Evolutionary conservation across 2,329 filamentous ascomycete genomes (phyloP), one percentile per base, ranked within the genome.

Genomic region (Ophiostoma sp.): DNA sequence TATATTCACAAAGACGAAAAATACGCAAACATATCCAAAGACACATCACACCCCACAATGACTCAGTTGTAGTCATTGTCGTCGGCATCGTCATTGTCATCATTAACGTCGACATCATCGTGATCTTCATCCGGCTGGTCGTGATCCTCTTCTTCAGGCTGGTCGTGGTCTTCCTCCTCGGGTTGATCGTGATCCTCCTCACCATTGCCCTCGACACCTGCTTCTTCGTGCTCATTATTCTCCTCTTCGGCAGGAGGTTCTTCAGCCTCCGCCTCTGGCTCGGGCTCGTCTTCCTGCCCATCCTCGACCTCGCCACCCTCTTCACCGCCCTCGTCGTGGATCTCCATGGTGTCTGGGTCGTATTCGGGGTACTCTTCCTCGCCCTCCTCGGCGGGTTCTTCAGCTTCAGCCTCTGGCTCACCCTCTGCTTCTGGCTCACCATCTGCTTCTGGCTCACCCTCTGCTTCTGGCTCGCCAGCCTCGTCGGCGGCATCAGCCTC

Each of bases 311-410:
- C 48, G 7, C 48, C 55, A 31, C 50, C 50, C 7, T 11, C 50
- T 22, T 52, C 50, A 7, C 22, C 50, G 25, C 25, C 55, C 55
- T 57, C 55, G 25, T 48, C 22, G 63, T 68, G 63, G 22, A 68
- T 68, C 63, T 68, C 36, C 63, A 68, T 69, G 3, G 66, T 69
- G 12, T 52, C 66, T 19, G 66, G 66, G 28, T 50, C 66, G 28
- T 69, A 69, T 3, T 50, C 42, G 45, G 66, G 45, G 31, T 28
- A 69, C 5, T 48, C 63, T 8, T 68, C 63, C 4, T 68, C 63
- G 7, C n/a, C 59, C 36, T 25, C 59, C 17, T 63, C 28, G 17
- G 3, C 57, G 57, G 28, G 15, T 9, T 63, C 59, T n/a, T 39
- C 25, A 17, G 25, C 25, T 31, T 31, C 55, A 31, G 3, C 25